Conservation (phyloP, 768 basidiomycete species). For the Amyloporia xantha region DNA sequence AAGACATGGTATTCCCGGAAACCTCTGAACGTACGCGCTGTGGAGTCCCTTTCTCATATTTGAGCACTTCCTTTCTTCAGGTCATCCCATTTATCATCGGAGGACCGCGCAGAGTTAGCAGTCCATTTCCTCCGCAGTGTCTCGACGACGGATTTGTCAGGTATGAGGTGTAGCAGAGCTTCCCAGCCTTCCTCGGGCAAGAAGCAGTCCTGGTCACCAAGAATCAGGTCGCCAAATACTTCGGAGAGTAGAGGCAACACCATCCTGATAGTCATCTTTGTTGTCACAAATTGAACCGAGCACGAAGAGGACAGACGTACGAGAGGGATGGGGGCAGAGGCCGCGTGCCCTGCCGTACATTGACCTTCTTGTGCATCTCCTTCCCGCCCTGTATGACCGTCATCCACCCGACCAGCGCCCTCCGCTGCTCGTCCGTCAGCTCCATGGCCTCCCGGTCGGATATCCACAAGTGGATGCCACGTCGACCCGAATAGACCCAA, state of each 20-base stretch:
- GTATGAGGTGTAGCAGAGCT: conserved; percentile 65
- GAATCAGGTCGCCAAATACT: conserved; percentile 60
- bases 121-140: conserved; percentile 56
- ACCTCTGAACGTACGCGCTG: conserved; percentile 27
- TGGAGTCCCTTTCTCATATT: conserved; percentile 22
- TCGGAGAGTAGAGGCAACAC: conserved; percentile 42
- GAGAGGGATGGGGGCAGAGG: conserved; percentile 67
- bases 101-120: conserved; percentile 42
- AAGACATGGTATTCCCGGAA: not conserved
- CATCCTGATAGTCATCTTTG: conserved; percentile 4
- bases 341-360: conserved; percentile 45
- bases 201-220: conserved; percentile 86
- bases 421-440: conserved; percentile 87
- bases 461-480: conserved; percentile 98
- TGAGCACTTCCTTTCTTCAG: conserved; percentile 40
- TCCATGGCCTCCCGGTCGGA: conserved; percentile 84
- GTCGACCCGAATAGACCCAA: conserved; percentile 98
- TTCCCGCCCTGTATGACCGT: conserved; percentile 79
- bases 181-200: conserved; percentile 62
- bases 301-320: conserved; percentile 30
- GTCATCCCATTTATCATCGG: conserved; percentile 70
- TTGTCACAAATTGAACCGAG: not conserved
- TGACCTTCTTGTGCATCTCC: conserved; percentile 77
- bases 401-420: conserved; percentile 79
- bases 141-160: conserved; percentile 47